A percentile compares a stretch with the other conserved stretches of the same genome.
Conservation (phyloP, 495 filamentous ascomycete species). For the Podospora pseudopauciseta region DNA sequence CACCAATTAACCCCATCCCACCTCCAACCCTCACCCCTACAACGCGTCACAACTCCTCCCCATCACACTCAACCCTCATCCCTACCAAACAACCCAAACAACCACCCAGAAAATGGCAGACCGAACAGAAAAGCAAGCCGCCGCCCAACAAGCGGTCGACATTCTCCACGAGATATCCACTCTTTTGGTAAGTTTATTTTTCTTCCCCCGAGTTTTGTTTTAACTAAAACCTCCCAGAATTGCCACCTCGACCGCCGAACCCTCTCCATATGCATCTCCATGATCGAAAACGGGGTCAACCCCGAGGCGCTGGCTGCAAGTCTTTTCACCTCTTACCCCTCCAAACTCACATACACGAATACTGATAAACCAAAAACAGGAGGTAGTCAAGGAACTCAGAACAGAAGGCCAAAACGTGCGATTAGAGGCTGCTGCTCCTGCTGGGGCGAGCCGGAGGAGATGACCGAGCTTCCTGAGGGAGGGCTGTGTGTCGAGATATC, state of each 20-base stretch:
- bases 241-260: conserved; percentile 86
- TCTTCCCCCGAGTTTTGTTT: not conserved
- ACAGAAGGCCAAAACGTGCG: conserved; percentile 15
- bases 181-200: conserved; percentile 59
- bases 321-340: conserved; percentile 12
- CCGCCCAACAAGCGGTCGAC: conserved; percentile 93
- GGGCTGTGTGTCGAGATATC: too few relatives aligned
- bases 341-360: not conserved
- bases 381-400: conserved; percentile 20
- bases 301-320: conserved; percentile 90
- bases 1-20: not conserved
- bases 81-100: not conserved
- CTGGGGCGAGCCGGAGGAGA: conserved; percentile 6
- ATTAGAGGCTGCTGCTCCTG: conserved; percentile 10
- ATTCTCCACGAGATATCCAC: conserved; percentile 92
- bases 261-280: conserved; percentile 87
- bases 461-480: not conserved
- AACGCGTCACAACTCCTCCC: not conserved
- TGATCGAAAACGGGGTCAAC: conserved; percentile 96
- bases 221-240: conserved; percentile 55
- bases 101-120: conserved; percentile 43
- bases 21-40: not conserved
- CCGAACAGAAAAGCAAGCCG: conserved; percentile 62
- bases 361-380: not conserved
- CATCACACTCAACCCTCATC: not conserved